Conservation (phyloP, 306 rosid genomes). For the Quercus suber region DNA sequence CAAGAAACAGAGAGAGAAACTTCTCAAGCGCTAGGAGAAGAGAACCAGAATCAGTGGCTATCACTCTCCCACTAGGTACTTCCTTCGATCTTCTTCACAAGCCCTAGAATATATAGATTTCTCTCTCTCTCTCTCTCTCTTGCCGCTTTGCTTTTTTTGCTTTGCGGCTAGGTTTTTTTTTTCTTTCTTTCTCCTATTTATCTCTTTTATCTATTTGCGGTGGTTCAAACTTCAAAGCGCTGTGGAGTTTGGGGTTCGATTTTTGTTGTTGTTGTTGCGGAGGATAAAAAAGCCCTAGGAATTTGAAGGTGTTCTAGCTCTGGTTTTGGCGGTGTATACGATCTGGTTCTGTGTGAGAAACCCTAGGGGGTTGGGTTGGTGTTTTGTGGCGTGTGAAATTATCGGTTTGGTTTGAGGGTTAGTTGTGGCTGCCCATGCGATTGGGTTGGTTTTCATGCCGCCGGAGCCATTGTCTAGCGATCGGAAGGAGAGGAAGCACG, state of each 20-base stretch:
- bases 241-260: no score
- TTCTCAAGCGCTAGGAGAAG: slow-evolving; percentile 20
- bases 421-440: slow-evolving; percentile 69
- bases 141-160: background rate
- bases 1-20: slow-evolving; percentile 26
- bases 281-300: no score
- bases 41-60: slow-evolving; percentile 13
- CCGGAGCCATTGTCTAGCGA: slow-evolving; percentile 97
- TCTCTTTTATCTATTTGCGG: no score
- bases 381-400: slow-evolving; percentile 5
- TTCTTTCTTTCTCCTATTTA: no score
- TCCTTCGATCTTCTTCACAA: slow-evolving; percentile 38
- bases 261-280: no score
- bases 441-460: slow-evolving; percentile 93
- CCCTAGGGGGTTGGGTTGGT: slow-evolving; percentile 5
- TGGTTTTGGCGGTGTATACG: slow-evolving; percentile 3
- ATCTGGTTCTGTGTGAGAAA: slow-evolving; percentile 18
- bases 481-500: slow-evolving; percentile 99
- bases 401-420: slow-evolving; percentile 20
- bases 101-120: slow-evolving; percentile 20
- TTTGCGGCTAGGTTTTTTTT: no score
- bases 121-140: background rate
- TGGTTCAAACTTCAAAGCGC: no score
- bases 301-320: no score
- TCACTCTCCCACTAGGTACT: slow-evolving; percentile 9